phyloP scores from a whole-genome alignment of 805 yeast genomes.

The Metschnikowia gelsemii region DNA sequence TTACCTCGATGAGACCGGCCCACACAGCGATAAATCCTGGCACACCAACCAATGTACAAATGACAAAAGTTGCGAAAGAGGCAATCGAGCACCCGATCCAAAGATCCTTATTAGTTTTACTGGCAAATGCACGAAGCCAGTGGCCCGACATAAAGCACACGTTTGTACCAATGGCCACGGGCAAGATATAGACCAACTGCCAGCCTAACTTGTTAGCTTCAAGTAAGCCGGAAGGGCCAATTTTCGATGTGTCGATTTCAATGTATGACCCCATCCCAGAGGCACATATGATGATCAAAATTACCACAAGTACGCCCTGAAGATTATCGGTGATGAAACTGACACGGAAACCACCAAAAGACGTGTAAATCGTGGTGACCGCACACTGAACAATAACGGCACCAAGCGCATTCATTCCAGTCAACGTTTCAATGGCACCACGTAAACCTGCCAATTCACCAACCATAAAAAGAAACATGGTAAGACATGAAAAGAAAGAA shows the following conservation, averaged over 20 bases:
- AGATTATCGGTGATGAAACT: constrained; percentile 84
- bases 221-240: constrained; percentile 65
- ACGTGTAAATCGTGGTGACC: constrained; percentile 83
- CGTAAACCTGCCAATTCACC: constrained; percentile 82
- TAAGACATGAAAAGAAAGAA: constrained; percentile 77
- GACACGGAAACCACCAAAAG: constrained; percentile 85
- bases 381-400: constrained; percentile 82
- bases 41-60: constrained; percentile 72
- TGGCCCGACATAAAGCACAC: constrained; percentile 89
- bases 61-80: constrained; percentile 57
- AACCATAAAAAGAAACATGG: constrained; percentile 83
- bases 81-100: constrained; percentile 76
- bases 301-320: constrained; percentile 73
- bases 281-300: constrained; percentile 66
- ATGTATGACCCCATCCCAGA: constrained; percentile 77
- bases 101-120: constrained; percentile 72
- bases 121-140: constrained; percentile 93
- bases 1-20: constrained; percentile 65
- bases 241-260: constrained; percentile 58
- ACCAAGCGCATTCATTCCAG: constrained; percentile 76
- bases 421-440: constrained; percentile 70
- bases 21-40: constrained; percentile 90
- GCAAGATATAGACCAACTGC: constrained; percentile 82
- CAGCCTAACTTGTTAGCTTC: constrained; percentile 75
- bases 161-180: constrained; percentile 84